Base-by-base conservation (phyloP, 176 grass and related monocot genomes). In the Ensete ventricosum region DNA sequence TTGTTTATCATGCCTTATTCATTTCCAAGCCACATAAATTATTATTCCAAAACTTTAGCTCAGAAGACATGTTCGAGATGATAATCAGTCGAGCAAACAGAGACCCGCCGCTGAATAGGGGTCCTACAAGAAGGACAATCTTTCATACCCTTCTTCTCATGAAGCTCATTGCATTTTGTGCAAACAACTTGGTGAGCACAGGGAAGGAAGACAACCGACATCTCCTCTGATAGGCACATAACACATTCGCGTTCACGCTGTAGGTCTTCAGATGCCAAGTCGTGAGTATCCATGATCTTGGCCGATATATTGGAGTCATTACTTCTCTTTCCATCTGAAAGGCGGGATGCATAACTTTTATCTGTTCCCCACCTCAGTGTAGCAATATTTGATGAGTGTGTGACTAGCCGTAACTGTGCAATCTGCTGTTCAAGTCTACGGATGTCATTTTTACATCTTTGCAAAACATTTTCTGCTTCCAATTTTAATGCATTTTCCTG, bases 191-290 rank as follows among this genome's bases (percentile, higher is more conserved):
- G 82, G 70, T 88, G 86, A 52, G 82, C 50, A 20, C 86, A 84
- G 24, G 86, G 86, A 22, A 88, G 86, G 71, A 88, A 88, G 81
- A 88, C 82, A 63, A 88, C 86, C 3, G 86, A 72, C 21, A 85
- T 70, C 25, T 88, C 86, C 76, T 84, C 82, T 11, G 80, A 80
- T 72, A 88, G 50, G 79, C 86, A 88, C 79, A 88, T 73, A 52
- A 71, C 79, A 9, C 86, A 88, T 79, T 88, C 86, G 16, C 74
- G 86, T 58, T 85, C 86, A 13, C 76, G 71, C 72, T 68, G 82
- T 53, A 88, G 12, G 16, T 76, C 69, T 53, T 88, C 82, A 4
- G 34, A 14, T 26, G 1, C 65, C 10, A 83, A 67, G n/a, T 73
- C 82, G 64, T 67, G 79, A 48, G 29, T 24, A 52, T 29, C 60